Evolutionary conservation across 352 stramenopile genomes (phyloP), one percentile per base, ranked within the genome.

Genomic region (Pythium insidiosum): DNA sequence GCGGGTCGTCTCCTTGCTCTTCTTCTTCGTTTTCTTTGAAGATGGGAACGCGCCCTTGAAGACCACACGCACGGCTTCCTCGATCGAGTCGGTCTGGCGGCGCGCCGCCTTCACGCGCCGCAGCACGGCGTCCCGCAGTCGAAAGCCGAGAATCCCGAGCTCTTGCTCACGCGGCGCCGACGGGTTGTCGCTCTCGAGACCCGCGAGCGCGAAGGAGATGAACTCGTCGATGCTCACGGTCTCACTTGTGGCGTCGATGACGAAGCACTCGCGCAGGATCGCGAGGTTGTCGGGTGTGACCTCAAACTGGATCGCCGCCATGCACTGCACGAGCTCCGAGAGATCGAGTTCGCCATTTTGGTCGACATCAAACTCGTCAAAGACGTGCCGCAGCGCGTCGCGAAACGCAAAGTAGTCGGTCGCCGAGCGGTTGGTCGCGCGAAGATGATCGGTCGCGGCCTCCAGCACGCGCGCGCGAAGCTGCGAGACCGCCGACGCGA

Each of bases 191-290:
- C 31, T 21, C 9, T 35, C 2, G 36, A 30, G 42, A n/a, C 48
- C 44, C 46, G 65, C 57, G 1, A 90, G 51, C 7, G 79, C 68
- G 42, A 90, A 90, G 3, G 77, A 86, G 26, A 85, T 79, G 50
- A 88, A 88, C 43, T 90, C 74, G 4, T 56, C 44, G 12, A 86
- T 83, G 19, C 66, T 66, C 10, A 90, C 41, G 16, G 39, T 64
- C 9, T 62, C 61, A n/a, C 41, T 70, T 5, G 50, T 55, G 6
- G 42, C 19, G 2, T 69, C 61, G 0, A 45, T 43, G 6, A 57
- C 48, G 41, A 90, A 86, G 33, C 78, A 72, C 20, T 84, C 63
- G n/a, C 59, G 61, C 0, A 90, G 39, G 28, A 84, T 53, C 2
- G 46, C 60, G 21, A 79, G 25, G 29, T 82, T 74, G 0, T 71